Conservation (phyloP, 2,329 filamentous ascomycete genomes). For the Elsinoe fawcettii region DNA sequence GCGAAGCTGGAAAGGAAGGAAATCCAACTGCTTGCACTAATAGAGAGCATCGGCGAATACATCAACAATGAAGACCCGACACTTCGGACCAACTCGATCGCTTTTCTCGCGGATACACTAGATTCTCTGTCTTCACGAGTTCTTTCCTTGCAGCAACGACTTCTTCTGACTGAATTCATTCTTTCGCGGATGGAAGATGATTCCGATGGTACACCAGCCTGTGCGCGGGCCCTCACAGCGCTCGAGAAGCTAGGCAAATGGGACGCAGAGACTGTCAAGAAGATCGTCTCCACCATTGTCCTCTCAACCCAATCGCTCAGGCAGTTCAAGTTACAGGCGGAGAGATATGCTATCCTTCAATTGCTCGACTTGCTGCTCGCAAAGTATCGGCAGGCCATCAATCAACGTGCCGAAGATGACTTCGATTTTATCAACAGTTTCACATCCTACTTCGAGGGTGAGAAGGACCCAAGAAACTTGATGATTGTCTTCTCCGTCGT, state of each 20-base stretch:
- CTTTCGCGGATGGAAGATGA: slow-evolving; percentile 56
- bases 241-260: slow-evolving; percentile 55
- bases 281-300: slow-evolving; percentile 42
- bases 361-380: slow-evolving; percentile 55
- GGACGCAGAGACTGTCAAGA: slow-evolving; percentile 48
- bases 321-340: slow-evolving; percentile 54
- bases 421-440: slow-evolving; percentile 52
- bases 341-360: slow-evolving; percentile 54
- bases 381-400: slow-evolving; percentile 51
- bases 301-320: slow-evolving; percentile 51
- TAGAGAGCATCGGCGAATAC: slow-evolving; percentile 58
- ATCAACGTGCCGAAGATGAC: slow-evolving; percentile 47
- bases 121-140: slow-evolving; percentile 45
- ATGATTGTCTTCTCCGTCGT: slow-evolving; percentile 64
- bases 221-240: slow-evolving; percentile 50
- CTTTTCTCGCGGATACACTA: slow-evolving; percentile 46
- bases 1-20: slow-evolving; percentile 49
- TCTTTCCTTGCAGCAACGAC: slow-evolving; percentile 53
- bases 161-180: slow-evolving; percentile 55
- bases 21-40: slow-evolving; percentile 53
- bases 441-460: slow-evolving; percentile 57
- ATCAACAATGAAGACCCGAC: slow-evolving; percentile 58
- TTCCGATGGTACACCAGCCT: slow-evolving; percentile 46
- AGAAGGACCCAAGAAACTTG: slow-evolving; percentile 61
- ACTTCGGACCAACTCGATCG: slow-evolving; percentile 50